These are phyloP conservation scores for Penicillium sp. DNA, from an alignment of 2,329 filamentous ascomycete species.

Conservation along the genomic window DNA sequence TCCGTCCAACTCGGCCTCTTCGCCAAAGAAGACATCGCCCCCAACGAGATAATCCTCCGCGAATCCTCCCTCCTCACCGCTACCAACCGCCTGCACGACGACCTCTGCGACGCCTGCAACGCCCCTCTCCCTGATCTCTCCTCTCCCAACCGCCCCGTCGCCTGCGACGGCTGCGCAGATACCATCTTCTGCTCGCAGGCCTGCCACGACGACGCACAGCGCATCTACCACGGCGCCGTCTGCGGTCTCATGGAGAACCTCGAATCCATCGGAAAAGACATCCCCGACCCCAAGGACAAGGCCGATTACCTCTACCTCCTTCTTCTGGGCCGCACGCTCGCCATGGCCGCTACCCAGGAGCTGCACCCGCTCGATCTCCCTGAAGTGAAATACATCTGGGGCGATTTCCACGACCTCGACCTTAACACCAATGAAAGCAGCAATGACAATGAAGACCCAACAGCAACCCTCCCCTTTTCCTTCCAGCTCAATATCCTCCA, in stretches of 20 bases:
- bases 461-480: slow-evolving; percentile 50
- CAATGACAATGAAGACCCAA: too few species aligned
- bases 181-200: slow-evolving; percentile 52
- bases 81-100: slow-evolving; percentile 76
- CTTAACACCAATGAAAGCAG: too few species aligned
- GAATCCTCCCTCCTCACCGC: slow-evolving; percentile 83
- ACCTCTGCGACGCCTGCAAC: slow-evolving; percentile 83
- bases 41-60: slow-evolving; percentile 66
- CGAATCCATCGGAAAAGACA: slow-evolving; percentile 51
- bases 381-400: slow-evolving; percentile 58
- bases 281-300: slow-evolving; percentile 48
- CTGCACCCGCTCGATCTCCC: slow-evolving; percentile 52
- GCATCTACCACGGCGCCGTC: slow-evolving; percentile 51
- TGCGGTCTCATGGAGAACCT: slow-evolving; percentile 47
- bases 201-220: slow-evolving; percentile 48
- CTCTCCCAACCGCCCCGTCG: slow-evolving; percentile 30
- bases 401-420: slow-evolving; percentile 46
- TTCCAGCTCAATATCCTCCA: slow-evolving; percentile 53
- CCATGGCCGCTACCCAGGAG: slow-evolving; percentile 52
- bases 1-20: slow-evolving; percentile 78
- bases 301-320: slow-evolving; percentile 54
- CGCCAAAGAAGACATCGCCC: slow-evolving; percentile 67
- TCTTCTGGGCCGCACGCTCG: slow-evolving; percentile 50
- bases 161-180: slow-evolving; percentile 50
- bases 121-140: slow-evolving; percentile 56